phyloP scores from a whole-genome alignment of 805 yeast genomes.

The Candida tibetensis region DNA sequence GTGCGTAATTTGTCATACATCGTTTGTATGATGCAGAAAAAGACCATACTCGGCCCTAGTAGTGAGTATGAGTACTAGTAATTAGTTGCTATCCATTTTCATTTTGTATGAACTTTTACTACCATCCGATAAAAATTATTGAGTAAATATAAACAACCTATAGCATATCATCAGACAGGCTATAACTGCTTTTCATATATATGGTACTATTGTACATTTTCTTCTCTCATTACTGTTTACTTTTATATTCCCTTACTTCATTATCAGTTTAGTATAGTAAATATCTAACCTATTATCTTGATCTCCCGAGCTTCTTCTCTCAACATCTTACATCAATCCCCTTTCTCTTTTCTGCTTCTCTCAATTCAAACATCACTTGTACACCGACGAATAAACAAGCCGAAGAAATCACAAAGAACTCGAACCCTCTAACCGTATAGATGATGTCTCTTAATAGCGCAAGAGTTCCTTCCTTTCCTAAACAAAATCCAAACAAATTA shows the following conservation, averaged over 20 bases:
- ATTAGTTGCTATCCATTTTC: too few relatives aligned
- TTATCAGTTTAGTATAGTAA: background rate
- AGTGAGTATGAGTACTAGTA: too few relatives aligned
- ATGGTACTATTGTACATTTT: background rate
- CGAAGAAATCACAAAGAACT: slow-evolving; percentile 60
- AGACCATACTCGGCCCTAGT: too few relatives aligned
- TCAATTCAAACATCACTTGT: slow-evolving; percentile 90
- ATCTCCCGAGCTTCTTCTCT: too few relatives aligned
- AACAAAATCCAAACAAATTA: slow-evolving; percentile 89
- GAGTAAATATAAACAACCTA: too few relatives aligned
- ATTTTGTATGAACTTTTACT: too few relatives aligned
- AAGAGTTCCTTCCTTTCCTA: slow-evolving; percentile 82
- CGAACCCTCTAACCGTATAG: slow-evolving; percentile 64
- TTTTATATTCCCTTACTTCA: too few relatives aligned
- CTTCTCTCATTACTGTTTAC: background rate
- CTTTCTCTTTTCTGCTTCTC: slow-evolving; percentile 80
- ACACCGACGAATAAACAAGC: slow-evolving; percentile 73
- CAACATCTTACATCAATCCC: slow-evolving; percentile 82
- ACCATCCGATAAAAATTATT: too few relatives aligned
- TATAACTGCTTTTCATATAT: too few relatives aligned
- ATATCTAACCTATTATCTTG: background rate
- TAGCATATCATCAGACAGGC: too few relatives aligned
- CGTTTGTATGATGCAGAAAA: too few relatives aligned
- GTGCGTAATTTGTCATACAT: too few relatives aligned
- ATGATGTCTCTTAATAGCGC: slow-evolving; percentile 68